Base-by-base conservation (phyloP, 78 protist species). In the Protostelium mycophagum region DNA sequence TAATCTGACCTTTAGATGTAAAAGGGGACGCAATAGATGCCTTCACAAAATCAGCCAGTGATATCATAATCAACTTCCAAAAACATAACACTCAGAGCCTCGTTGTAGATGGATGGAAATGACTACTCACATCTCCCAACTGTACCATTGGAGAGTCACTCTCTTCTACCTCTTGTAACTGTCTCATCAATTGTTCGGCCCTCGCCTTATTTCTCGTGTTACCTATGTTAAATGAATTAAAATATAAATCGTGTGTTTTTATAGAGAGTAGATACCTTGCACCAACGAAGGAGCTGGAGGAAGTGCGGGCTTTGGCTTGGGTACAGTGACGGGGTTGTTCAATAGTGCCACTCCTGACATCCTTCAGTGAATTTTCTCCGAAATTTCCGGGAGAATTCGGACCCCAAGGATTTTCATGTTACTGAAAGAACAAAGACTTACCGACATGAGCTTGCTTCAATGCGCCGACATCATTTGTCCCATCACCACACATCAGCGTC, bases 401-500 rank as follows among this genome's bases (percentile, higher is more conserved):
- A n/a, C n/a, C n/a, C n/a, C n/a, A 83, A 83, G 28, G 29, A 83
- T n/a, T 29, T 83, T 34, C 35, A 28, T 23, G 34, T 85, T 25
- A 28, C 28, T 31, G n/a, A 85, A 36, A 29, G 83, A 35, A n/a
- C 73, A 5, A 5, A 5, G 16, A 51, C 73, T 51, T 51, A 34
- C 99, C 99, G n/a, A 99, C 99, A 38, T 96, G 97, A 0, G 99
- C 98, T 83, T 96, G 98, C 95, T 98, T 98, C 37, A 99, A 95
- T 0, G 99, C 99, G n/a, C 99, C 99, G n/a, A 99, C 99, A 85
- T 99, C 99, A 93, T 99, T 99, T 1, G 99, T 98, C 86, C 99
- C 99, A 89, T 99, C 99, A n/a, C 99, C 99, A 38, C 99, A 98
- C 99, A 99, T 99, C 90, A 98, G 95, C 25, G 98, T 93, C 38